phyloP scores from a whole-genome alignment of 805 yeast genomes.

The Cyberlindnera xishuangbannaensis region DNA sequence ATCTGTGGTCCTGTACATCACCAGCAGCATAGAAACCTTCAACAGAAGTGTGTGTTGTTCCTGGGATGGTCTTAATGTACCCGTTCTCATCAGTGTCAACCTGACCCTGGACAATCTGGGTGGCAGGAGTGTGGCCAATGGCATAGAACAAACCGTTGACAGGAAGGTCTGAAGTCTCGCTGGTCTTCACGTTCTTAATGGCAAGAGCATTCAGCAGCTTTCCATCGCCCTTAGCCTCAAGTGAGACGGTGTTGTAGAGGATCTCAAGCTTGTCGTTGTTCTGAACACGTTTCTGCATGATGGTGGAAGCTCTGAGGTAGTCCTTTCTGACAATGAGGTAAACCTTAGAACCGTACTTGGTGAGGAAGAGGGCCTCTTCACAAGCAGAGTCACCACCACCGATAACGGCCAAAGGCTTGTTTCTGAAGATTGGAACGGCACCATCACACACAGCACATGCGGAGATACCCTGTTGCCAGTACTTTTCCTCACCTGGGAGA shows the following conservation, averaged over 20 bases:
- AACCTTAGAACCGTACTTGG: constrained; percentile 97
- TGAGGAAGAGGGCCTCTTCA: constrained; percentile 95
- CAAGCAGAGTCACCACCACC: constrained; percentile 99
- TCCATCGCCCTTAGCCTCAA: constrained; percentile 93
- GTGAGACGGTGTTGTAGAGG: constrained; percentile 76
- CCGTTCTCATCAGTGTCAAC: constrained; percentile 79
- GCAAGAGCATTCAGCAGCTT: constrained; percentile 62
- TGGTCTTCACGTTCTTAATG: constrained; percentile 67
- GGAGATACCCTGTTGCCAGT: constrained; percentile 99
- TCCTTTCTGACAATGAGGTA: constrained; percentile 92
- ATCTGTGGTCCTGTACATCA: constrained; percentile 94
- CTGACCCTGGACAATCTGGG: constrained; percentile 71
- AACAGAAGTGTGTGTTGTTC: constrained; percentile 78
- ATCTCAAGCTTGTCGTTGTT: constrained; percentile 86
- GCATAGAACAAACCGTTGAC: constrained; percentile 96
- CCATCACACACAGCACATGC: constrained; percentile 99
- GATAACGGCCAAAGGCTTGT: constrained; percentile 93
- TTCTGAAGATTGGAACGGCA: constrained; percentile 97
- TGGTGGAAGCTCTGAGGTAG: constrained; percentile 86
- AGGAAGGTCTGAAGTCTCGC: constrained; percentile 59
- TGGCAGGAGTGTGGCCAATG: constrained; percentile 96
- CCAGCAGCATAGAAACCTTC: constrained; percentile 97
- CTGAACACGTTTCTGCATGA: constrained; percentile 92
- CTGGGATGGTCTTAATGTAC: constrained; percentile 85
- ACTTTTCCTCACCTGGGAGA: constrained; percentile 93